Evolutionary conservation across 768 basidiomycete genomes (phyloP), one percentile per base, ranked within the genome.

Genomic region (Fibroporia radiculosa): DNA sequence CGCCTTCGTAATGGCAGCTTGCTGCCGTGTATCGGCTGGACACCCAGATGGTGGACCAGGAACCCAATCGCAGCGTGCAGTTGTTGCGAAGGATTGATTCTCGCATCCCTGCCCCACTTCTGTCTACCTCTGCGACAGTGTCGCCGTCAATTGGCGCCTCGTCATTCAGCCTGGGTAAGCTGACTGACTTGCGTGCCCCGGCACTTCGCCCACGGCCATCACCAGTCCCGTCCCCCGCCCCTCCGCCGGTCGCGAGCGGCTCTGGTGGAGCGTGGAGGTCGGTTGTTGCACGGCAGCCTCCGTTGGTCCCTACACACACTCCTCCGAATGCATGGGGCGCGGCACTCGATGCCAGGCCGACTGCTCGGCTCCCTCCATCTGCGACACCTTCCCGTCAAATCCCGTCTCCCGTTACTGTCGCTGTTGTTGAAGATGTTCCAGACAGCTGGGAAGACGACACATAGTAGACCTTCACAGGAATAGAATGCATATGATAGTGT

Each of bases 31-130:
- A 95, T 59, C 73, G 89, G 16, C 78, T 97, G 60, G 84, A 89
- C 48, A 80, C 84, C 0, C 78, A 86, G 53, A 79, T 92, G 69
- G 78, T 99, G 16, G 95, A 97, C 60, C 85, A 86, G 55, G 95
- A 96, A 54, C 95, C 95, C 0, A 75, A 86, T 56, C 71, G 89
- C 38, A 84, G 89, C 52, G 84, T 95, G 1, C 84, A 90, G 58
- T 75, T 96, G 38, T 68, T 89, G 40, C 74, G 88, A 26, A 76
- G 90, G 12, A 64, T 93, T 37, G 93, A 96, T 60, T 84, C 91
- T 0, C 78, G 89, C 19, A 65, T 89, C 4, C 92, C 93, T 0
- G 59, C 54, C 1, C 87, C 88, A 1, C 65, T 82, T 3, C 71
- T 97, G 5, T 90, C 88, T 1, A 54, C 64, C 3, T 56, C 72